phyloP scores from a whole-genome alignment of 305 asterid species.

The Plantago lanceolata region DNA sequence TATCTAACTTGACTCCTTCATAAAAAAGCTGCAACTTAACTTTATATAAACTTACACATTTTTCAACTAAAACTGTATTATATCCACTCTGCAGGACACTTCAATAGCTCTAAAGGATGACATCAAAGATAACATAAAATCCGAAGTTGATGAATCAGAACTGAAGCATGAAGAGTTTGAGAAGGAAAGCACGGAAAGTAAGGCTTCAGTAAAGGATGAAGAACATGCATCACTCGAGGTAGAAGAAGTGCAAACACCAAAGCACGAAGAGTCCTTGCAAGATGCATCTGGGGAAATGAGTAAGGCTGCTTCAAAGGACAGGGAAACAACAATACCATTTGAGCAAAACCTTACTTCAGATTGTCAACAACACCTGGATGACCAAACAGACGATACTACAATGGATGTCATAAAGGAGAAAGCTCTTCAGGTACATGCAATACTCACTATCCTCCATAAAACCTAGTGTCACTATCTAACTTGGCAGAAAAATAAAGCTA shows the following conservation, averaged over 20 bases:
- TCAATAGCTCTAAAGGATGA: constrained; percentile 24
- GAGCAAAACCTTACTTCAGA: background rate
- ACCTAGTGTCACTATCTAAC: background rate
- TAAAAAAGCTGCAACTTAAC: background rate
- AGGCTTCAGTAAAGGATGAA: constrained; percentile 18
- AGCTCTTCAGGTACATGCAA: constrained; percentile 9
- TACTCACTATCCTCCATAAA: background rate
- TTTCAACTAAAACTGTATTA: background rate
- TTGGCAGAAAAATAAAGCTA: background rate
- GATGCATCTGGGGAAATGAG: constrained; percentile 18
- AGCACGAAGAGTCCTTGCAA: constrained; percentile 28
- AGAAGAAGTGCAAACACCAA: constrained; percentile 12
- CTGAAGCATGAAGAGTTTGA: constrained; percentile 17
- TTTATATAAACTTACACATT: background rate
- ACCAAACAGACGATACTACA: constrained; percentile 7
- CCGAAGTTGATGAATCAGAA: constrained; percentile 20
- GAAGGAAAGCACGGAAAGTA: constrained; percentile 22
- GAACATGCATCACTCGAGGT: constrained; percentile 16
- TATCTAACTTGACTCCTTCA: background rate
- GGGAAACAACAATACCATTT: background rate
- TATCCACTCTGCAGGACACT: constrained; percentile 22
- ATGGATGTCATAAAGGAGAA: constrained; percentile 16
- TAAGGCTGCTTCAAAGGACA: constrained; percentile 23
- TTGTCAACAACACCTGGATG: constrained; percentile 16
- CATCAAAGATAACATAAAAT: constrained; percentile 18